phyloP scores from a whole-genome alignment of 2,329 filamentous ascomycete genomes.

The Phialophora verrucosa region DNA sequence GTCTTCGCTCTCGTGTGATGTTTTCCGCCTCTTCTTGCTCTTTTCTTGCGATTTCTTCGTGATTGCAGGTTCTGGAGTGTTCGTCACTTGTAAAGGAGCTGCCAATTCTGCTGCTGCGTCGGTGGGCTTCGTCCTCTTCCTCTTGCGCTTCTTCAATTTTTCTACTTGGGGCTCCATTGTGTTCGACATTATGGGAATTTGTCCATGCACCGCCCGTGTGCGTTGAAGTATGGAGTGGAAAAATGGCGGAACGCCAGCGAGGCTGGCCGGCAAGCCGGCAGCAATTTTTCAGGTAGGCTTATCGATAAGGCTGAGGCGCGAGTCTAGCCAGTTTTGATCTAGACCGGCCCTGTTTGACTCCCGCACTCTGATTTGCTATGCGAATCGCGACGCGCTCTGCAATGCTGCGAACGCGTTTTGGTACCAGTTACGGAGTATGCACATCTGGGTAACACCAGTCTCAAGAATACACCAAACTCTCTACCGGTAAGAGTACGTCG shows the following conservation, averaged over 20 bases:
- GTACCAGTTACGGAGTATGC: background rate
- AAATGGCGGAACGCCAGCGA: background rate
- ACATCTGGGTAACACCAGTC: background rate
- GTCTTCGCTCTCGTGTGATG: conserved; percentile 41
- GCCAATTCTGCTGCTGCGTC: conserved; percentile 34
- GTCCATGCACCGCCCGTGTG: background rate
- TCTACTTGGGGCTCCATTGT: conserved; percentile 26
- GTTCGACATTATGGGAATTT: conserved; percentile 2
- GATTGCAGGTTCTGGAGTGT: conserved; percentile 14
- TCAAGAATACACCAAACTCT: background rate
- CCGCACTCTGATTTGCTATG: background rate
- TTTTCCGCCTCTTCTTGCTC: conserved; percentile 49
- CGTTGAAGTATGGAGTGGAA: background rate
- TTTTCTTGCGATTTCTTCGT: conserved; percentile 34
- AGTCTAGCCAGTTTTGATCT: background rate
- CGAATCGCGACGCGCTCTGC: background rate
- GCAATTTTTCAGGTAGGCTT: conserved; percentile 12
- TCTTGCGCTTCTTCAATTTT: conserved; percentile 52
- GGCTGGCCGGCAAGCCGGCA: background rate
- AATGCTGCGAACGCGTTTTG: background rate
- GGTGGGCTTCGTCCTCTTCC: conserved; percentile 48
- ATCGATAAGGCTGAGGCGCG: conserved; percentile 5
- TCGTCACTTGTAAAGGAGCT: conserved; percentile 20
- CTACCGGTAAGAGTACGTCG: background rate
- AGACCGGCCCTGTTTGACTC: background rate